phyloP scores from a whole-genome alignment of 2,329 filamentous ascomycete genomes.

The Colletotrichum phormii region DNA sequence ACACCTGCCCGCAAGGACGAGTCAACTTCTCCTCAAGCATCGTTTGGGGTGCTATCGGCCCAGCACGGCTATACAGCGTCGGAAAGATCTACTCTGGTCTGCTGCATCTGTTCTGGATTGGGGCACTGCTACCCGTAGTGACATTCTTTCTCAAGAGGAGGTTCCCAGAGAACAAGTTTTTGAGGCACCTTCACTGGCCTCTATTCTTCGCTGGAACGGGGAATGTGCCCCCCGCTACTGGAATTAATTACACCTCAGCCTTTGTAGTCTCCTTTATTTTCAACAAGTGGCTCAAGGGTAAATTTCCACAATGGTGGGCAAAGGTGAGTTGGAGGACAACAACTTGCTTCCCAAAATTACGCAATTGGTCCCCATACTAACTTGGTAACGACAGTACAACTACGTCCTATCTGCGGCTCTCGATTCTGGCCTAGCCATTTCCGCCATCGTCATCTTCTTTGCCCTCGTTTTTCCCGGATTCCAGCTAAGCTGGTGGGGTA shows the following conservation, averaged over 20 bases:
- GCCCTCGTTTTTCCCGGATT: conserved; percentile 54
- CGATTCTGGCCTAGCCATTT: conserved; percentile 54
- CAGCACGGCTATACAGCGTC: conserved; percentile 57
- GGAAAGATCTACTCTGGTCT: conserved; percentile 59
- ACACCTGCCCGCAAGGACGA: conserved; percentile 61
- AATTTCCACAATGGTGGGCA: conserved; percentile 29
- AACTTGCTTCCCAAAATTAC: neutral
- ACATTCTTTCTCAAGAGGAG: conserved; percentile 29
- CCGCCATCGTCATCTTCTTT: conserved; percentile 57
- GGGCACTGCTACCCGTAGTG: conserved; percentile 19
- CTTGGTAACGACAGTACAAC: conserved; percentile 40
- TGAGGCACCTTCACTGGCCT: conserved; percentile 25
- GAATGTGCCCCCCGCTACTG: conserved; percentile 30
- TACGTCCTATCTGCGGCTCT: conserved; percentile 57
- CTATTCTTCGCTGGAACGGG: conserved; percentile 29
- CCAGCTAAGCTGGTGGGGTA: conserved; percentile 54
- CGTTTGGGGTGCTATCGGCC: conserved; percentile 65
- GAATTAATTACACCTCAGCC: conserved; percentile 29
- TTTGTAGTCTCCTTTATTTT: conserved; percentile 25
- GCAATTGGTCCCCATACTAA: neutral
- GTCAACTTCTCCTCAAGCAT: conserved; percentile 60
- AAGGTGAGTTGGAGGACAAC: conserved; percentile 7
- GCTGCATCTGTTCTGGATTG: conserved; percentile 65
- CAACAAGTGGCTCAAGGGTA: conserved; percentile 34
- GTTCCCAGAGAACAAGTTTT: conserved; percentile 14